Base-by-base conservation (phyloP, 768 basidiomycete genomes). In the Xerocomellus intermedius region DNA sequence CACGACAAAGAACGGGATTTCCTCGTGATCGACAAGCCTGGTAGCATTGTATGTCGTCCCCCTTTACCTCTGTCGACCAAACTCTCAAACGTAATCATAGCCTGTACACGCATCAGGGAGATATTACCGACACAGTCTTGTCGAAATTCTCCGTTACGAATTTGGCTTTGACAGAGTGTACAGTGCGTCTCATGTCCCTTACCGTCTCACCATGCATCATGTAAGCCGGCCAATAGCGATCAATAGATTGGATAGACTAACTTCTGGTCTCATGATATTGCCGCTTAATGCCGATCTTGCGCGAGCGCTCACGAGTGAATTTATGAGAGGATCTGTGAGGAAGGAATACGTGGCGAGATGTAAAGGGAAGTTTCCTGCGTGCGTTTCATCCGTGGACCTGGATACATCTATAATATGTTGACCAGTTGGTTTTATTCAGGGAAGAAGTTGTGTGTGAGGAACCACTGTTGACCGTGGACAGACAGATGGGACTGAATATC, bases 401-500 rank as follows among this genome's bases (percentile, higher is more conserved):
- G 32, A 36, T 42, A n/a, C 39, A 19, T 28, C 26, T 21, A 28
- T 6, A 14, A 33, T 21, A 22, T 36, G 24, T 50, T 56, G 42
- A 59, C 26, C 8, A 12, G 16, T 17, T 39, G 33, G 42, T 17
- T 51, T 12, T 32, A 21, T 37, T 33, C 50, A 95, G 94, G 39
- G 87, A 81, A 50, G 89, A 94, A 65, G 74, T 92, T n/a, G 70
- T 79, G 0, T 94, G 94, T 56, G 91, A 95, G 56, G 78, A 93
- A 65, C 91, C 94, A 1, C 73, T 99, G 8, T 71, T 99, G 54
- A 94, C 94, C 0, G 85, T 98, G 1, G 97, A 99, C 72, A 81
- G 94, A 48, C 95, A 98, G 68, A 94, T 98, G 86, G 97, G 97
- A 4, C 73, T 99, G 43, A 98, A 98, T 57, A 88, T 98, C 48